Conservation (phyloP, 768 basidiomycete genomes). For the Collybia mongolica region DNA sequence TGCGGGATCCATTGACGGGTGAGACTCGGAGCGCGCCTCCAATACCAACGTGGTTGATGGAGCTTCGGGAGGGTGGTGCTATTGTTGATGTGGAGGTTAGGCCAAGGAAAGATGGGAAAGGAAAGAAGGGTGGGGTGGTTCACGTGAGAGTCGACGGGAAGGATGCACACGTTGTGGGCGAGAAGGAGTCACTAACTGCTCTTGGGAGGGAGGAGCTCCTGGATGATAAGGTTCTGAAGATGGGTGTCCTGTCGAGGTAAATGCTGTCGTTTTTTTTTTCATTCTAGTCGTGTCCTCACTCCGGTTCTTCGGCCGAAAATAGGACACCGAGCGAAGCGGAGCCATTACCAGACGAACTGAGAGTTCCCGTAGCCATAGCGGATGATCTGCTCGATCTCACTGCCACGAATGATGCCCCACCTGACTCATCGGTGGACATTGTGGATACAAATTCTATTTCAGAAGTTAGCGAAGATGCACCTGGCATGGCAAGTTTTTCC, state of each 20-base stretch:
- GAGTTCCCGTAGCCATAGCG: slow-evolving; percentile 58
- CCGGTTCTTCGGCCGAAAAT: slow-evolving; percentile 11
- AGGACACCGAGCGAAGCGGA: slow-evolving; percentile 60
- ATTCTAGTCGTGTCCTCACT: slow-evolving; percentile 6
- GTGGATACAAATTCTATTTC: slow-evolving; percentile 16
- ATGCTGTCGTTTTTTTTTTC: slow-evolving; percentile 19
- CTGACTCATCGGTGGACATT: slow-evolving; percentile 15
- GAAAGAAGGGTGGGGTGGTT: slow-evolving; percentile 26
- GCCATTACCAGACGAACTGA: slow-evolving; percentile 59
- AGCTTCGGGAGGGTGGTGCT: slow-evolving; percentile 51
- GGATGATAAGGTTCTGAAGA: slow-evolving; percentile 65
- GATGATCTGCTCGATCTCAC: slow-evolving; percentile 53
- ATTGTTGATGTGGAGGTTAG: slow-evolving; percentile 57
- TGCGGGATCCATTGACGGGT: slow-evolving; percentile 81
- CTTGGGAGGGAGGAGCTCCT: slow-evolving; percentile 77
- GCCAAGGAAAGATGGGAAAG: slow-evolving; percentile 33
- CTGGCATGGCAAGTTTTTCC: slow-evolving; percentile 24
- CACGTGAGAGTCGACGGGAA: slow-evolving; percentile 40
- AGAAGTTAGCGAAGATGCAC: slow-evolving; percentile 23
- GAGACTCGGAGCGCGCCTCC: slow-evolving; percentile 56
- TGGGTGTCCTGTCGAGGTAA: slow-evolving; percentile 69
- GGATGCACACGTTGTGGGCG: slow-evolving; percentile 61
- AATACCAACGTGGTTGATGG: slow-evolving; percentile 72
- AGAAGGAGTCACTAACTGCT: slow-evolving; percentile 74
- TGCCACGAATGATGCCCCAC: slow-evolving; percentile 12